Conservation (phyloP, 495 filamentous ascomycete species). For the Aspergillus kassunensis region DNA sequence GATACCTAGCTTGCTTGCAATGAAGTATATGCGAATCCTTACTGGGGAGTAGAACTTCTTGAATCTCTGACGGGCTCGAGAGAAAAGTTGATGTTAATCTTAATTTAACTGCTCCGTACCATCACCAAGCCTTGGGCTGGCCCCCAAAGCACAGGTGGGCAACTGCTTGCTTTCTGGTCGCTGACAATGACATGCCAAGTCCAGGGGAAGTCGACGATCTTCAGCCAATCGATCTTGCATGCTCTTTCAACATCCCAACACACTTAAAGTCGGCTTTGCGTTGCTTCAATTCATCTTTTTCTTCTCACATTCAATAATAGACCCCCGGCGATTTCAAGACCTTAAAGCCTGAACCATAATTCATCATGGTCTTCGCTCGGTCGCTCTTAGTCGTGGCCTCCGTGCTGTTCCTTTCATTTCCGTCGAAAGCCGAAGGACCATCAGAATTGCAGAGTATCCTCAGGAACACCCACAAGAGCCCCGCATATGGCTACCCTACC, state of each 20-base stretch:
- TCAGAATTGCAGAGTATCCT: slow-evolving; percentile 39
- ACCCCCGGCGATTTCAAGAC: no score
- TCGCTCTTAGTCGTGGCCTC: slow-evolving; percentile 22
- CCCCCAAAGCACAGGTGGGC: neutral
- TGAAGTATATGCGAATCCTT: slow-evolving; percentile 12
- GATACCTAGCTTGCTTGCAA: slow-evolving; percentile 7
- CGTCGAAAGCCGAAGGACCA: slow-evolving; percentile 25
- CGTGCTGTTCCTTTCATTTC: slow-evolving; percentile 25
- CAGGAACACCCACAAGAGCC: slow-evolving; percentile 39
- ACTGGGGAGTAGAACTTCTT: no score
- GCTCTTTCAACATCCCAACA: slow-evolving; percentile 3
- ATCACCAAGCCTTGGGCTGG: slow-evolving; percentile 1
- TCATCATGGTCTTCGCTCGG: slow-evolving; percentile 15
- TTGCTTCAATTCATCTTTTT: no score
- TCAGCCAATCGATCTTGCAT: slow-evolving; percentile 13
- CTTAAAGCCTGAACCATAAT: no score
- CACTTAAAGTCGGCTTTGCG: neutral
- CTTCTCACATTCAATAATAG: no score
- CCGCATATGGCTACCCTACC: slow-evolving; percentile 43
- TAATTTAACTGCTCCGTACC: neutral
- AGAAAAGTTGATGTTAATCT: neutral
- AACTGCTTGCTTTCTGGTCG: slow-evolving; percentile 1
- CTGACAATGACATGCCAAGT: slow-evolving; percentile 8
- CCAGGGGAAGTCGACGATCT: slow-evolving; percentile 3
- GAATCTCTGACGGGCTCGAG: no score